Evolutionary conservation across 805 yeast species (phyloP), one percentile per base, ranked within the genome.

Genomic region (Metschnikowia aberdeeniae): DNA sequence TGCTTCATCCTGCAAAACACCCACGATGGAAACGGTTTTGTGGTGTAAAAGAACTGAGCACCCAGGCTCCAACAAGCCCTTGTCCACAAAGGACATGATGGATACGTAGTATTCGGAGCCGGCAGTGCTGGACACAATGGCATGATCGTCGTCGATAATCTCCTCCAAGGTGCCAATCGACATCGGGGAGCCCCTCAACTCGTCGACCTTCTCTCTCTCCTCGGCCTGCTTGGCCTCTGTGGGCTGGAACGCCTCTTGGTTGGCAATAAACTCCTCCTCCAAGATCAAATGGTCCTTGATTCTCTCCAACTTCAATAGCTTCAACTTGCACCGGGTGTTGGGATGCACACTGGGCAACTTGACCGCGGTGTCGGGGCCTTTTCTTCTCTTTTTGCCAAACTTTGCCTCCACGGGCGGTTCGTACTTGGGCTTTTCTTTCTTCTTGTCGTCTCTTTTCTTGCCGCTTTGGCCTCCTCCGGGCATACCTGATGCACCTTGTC

Each of bases 61-160:
- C 7, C 98, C 97, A 0, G 98, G 99, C 66, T 93, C 98, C 51
- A 93, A 72, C 49, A 92, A 72, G 46, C 93, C 97, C 68, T 93
- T 93, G 67, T 93, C 99, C 13, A 93, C 99, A 74, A 93, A 93
- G 9, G 97, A 88, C 68, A 95, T 73, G 55, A 93, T 93, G 5
- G 96, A 85, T 30, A 93, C 99, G 63, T 93, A 93, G 67, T 90
- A 93, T 68, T 93, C 99, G 6, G 98, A 96, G 19, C 98, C 97
- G 10, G 96, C 89, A 6, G 95, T 82, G 43, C 95, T 83, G 38
- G 97, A 89, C 36, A 93, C 97, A 72, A 93, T 93, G 14, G 99
- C 99, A 67, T 93, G 99, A 63, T 93, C 99, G 66, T 93, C 99
- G 62, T 93, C 99, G 56, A 93, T 88, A 50, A 93, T 88, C 71